Evolutionary conservation across 2,329 filamentous ascomycete genomes (phyloP), one percentile per base, ranked within the genome.

Genomic region (Cercospora canescens): DNA sequence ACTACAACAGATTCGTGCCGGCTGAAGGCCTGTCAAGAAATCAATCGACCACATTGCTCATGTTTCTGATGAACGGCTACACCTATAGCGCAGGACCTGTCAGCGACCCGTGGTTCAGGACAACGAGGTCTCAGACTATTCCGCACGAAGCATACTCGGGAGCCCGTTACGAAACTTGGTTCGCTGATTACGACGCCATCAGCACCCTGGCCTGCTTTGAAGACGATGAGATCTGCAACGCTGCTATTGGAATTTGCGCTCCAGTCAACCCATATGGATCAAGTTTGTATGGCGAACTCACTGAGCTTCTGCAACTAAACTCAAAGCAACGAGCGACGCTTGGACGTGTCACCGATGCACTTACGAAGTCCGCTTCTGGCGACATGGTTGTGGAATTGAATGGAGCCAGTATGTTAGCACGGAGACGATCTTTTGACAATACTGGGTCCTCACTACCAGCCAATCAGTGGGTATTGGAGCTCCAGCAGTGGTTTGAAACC

Each of bases 1-100:
- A 26, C 24, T 24, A 41, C 12, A 60, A 60, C 37, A 41, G 37
- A 26, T 60, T 60, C 14, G 12, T 45, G 32, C 57, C 57, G 14
- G 48, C 41, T 45, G 21, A 12, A 18, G 57, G 35, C 21, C n/a
- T 60, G 37, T 26, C 34, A 14, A 60, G 37, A 60, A 28, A 41
- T 28, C 37, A 60, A 14, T 60, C 57, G 9, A 60, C 34, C 24
- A 48, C 57, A 24, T 26, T 60, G 35, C 18, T 60, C 11, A 60
- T 60, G 57, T 60, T 60, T 18, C 30, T 41, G 57, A 60, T 48
- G 37, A 60, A 60, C 41, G 57, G 57, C 37, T 48, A 60, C 57
- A 60, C 57, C 18, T 60, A 60, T 37, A 60, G 57, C 41, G 57
- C 34, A 7, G 57, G 37, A 45, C 57, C 57, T 1, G 57, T 60